Base-by-base conservation (phyloP, 768 basidiomycete species). In the Crucibulum laeve region DNA sequence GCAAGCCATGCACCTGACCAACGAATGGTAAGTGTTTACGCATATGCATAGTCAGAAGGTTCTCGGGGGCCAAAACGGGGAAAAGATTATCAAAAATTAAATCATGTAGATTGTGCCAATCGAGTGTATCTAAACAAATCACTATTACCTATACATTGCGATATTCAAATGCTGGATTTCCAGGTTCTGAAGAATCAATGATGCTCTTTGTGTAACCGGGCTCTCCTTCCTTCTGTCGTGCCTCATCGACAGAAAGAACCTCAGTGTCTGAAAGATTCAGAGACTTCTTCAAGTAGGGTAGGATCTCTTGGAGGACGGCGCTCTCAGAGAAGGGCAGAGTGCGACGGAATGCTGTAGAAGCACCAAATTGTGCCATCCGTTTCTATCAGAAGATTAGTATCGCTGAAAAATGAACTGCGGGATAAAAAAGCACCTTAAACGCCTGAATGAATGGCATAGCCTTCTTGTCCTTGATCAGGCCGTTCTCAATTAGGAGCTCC, bases 381-480 rank as follows among this genome's bases (percentile, higher is more conserved):
- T 85, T 90, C 88, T 92, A 15, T 26, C 14, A 37, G 35, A 13
- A 17, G 2, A 14, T 38, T 36, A 25, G 21, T 45, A 43, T 57
- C n/a, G 30, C 11, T 17, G 30, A 6, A 19, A 15, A 40, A 25
- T 1, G 17, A 15, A 44, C 32, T 37, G 30, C 4, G 8, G 34
- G 22, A 1, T 5, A 15, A 10, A 1, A 32, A 52, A 72, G 26
- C 41, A 93, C 95, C 84, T 96, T 94, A 82, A 97, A 88, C 23
- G 74, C 68, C 46, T 95, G 89, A 36, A 93, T 80, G 67, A 95
- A 97, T 4, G 94, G 94, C 95, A 97, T 98, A 32, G 77, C 77
- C 33, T 84, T 80, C 72, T 98, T 98, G 68, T 98, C 92, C 76
- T 96, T 97, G 67, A 93, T 84, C 60, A 97, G 59, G 4, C 90